These are phyloP conservation scores for Halocafeteria seosinensis DNA, from an alignment of 108 stramenopile species.

Conservation along the genomic window DNA sequence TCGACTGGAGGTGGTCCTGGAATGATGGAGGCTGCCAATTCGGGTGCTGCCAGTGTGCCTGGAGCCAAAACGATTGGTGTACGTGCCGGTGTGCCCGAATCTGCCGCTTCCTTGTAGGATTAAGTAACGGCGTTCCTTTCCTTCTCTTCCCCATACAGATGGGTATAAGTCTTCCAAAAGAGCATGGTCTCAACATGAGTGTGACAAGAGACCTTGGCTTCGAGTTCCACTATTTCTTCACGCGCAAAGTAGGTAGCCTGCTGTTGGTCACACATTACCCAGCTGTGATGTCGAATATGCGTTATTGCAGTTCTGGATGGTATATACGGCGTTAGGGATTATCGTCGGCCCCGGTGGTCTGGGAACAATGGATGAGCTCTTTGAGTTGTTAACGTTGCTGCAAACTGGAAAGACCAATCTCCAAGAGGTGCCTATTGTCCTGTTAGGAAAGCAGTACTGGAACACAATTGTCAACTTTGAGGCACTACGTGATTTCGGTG, in stretches of 20 bases:
- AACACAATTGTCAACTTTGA: constrained; percentile 6
- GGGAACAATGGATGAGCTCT: constrained; percentile 24
- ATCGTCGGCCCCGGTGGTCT: constrained; percentile 7
- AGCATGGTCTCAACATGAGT: constrained; percentile 22
- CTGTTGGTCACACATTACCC: background rate
- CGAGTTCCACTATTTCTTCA: constrained; percentile 39
- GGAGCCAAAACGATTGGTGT: constrained; percentile 6
- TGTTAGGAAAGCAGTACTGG: constrained; percentile 12
- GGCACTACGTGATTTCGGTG: background rate
- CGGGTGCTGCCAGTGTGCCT: constrained; percentile 21
- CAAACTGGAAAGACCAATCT: constrained; percentile 7
- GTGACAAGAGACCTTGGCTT: constrained; percentile 32
- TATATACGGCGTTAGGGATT: constrained; percentile 20
- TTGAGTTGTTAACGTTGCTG: constrained; percentile 7
- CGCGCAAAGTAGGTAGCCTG: too few relatives aligned
- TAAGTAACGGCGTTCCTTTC: too few relatives aligned
- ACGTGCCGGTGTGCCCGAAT: too few relatives aligned
- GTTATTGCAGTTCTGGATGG: constrained; percentile 41
- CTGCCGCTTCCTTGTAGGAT: too few relatives aligned
- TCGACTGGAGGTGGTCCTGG: constrained; percentile 32
- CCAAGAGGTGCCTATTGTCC: constrained; percentile 6
- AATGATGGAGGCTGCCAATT: constrained; percentile 38
- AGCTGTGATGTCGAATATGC: too few relatives aligned
- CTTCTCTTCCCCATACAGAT: constrained; percentile 29
- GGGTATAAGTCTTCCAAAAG: constrained; percentile 34